phyloP scores from a whole-genome alignment of 78 protist genomes.

The Isochrysis galbana region DNA sequence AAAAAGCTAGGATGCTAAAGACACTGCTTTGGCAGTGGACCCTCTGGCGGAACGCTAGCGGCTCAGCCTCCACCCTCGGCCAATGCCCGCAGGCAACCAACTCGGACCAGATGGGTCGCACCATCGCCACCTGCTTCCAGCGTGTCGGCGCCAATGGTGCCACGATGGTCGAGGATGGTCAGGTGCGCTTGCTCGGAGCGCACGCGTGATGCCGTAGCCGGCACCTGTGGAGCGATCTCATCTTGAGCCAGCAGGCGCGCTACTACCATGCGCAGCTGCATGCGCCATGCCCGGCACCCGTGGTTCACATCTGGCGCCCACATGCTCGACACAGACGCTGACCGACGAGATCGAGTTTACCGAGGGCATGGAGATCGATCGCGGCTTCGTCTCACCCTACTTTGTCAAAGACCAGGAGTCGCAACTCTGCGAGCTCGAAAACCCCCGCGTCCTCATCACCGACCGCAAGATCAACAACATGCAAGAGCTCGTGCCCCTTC shows the following conservation, averaged over 20 bases:
- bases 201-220: too few species aligned
- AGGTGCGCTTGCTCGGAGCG: neutral
- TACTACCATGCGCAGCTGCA: too few species aligned
- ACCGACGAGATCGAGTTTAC: conserved; percentile 18
- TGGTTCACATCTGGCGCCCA: neutral
- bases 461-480: conserved; percentile 32
- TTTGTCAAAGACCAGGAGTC: conserved; percentile 19
- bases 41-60: too few species aligned
- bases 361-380: conserved; percentile 45
- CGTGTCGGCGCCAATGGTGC: conserved; percentile 11
- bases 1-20: too few species aligned
- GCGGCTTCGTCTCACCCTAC: conserved; percentile 25
- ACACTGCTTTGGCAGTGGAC: too few species aligned
- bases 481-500: neutral
- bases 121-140: conserved; percentile 5
- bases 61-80: too few species aligned
- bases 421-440: neutral
- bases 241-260: too few species aligned
- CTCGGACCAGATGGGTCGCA: neutral
- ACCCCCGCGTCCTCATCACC: neutral
- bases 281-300: too few species aligned
- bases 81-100: too few species aligned
- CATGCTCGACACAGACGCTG: neutral
- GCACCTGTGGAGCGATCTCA: neutral
- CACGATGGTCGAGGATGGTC: conserved; percentile 11